Evolutionary conservation across 768 basidiomycete species (phyloP).

Genomic region (Mycena pura): DNA sequence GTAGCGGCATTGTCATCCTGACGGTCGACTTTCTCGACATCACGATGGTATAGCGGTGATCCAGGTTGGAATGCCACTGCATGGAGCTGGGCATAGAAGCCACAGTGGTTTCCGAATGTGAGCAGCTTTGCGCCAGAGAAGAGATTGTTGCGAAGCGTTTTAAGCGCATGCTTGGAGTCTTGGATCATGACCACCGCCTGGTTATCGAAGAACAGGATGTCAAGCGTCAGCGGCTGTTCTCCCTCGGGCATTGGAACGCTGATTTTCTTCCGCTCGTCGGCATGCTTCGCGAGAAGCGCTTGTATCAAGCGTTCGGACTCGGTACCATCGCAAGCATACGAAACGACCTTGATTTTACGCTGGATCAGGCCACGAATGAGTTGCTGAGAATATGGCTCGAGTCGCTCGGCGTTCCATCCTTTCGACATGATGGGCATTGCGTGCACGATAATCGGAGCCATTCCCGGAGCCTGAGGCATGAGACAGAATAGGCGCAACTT

Average conservation of each 20-base stretch:
- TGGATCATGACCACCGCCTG: conserved; percentile 39
- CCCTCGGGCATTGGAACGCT: no score
- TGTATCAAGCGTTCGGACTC: conserved; percentile 33
- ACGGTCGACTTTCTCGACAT: conserved; percentile 40
- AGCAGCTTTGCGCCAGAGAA: conserved; percentile 40
- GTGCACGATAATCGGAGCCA: conserved; percentile 41
- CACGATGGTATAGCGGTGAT: conserved; percentile 36
- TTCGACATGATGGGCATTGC: conserved; percentile 34
- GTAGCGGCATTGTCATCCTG: conserved; percentile 46
- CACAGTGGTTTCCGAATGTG: conserved; percentile 27
- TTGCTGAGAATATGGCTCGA: neutral
- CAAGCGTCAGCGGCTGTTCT: no score
- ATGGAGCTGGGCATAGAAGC: conserved; percentile 29
- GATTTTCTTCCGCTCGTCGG: no score
- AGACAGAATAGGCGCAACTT: conserved; percentile 41
- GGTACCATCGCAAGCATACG: conserved; percentile 46
- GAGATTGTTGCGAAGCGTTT: conserved; percentile 43
- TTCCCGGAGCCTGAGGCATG: conserved; percentile 35
- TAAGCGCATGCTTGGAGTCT: conserved; percentile 44
- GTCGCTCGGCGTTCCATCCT: conserved; percentile 20
- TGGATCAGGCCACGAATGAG: conserved; percentile 36
- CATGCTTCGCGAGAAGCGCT: neutral
- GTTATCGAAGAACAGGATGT: no score
- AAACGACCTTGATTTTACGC: conserved; percentile 34
- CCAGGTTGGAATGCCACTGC: conserved; percentile 16